Evolutionary conservation across 2,329 filamentous ascomycete genomes (phyloP).

Genomic region (Trichophyton verrucosum): DNA sequence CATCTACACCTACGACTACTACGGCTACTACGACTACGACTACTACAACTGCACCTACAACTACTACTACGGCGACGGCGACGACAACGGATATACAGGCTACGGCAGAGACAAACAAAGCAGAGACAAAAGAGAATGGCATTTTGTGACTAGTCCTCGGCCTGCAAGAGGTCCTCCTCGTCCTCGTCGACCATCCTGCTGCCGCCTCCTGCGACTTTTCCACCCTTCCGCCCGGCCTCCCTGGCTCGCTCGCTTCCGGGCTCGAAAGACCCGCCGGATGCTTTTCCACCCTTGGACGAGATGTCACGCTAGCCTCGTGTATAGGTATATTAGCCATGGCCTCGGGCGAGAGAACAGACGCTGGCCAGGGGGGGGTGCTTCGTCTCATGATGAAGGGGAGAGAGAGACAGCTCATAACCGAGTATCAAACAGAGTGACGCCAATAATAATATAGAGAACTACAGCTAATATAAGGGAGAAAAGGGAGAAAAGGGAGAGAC

Average conservation of each 20-base stretch:
- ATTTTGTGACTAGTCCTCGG: not conserved
- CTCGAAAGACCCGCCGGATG: constrained; percentile 44
- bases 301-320: constrained; percentile 36
- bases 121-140: not conserved
- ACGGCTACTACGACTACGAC: not conserved
- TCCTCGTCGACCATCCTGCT: not conserved
- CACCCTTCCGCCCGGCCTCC: constrained; percentile 45
- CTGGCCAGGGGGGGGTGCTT: not conserved
- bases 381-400: not conserved
- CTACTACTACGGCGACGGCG: not conserved
- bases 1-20: too few species aligned
- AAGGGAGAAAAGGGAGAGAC: not conserved
- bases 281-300: constrained; percentile 43
- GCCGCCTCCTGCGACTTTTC: constrained; percentile 15
- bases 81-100: not conserved
- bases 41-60: too few species aligned
- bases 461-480: not conserved
- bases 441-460: too few species aligned
- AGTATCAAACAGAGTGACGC: too few species aligned
- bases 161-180: not conserved
- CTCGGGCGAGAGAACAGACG: not conserved
- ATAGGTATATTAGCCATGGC: not conserved
- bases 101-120: not conserved
- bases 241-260: constrained; percentile 40
- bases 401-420: too few species aligned